Base-by-base conservation (phyloP, 108 stramenopile species). In the Cyclotella kingstonii region DNA sequence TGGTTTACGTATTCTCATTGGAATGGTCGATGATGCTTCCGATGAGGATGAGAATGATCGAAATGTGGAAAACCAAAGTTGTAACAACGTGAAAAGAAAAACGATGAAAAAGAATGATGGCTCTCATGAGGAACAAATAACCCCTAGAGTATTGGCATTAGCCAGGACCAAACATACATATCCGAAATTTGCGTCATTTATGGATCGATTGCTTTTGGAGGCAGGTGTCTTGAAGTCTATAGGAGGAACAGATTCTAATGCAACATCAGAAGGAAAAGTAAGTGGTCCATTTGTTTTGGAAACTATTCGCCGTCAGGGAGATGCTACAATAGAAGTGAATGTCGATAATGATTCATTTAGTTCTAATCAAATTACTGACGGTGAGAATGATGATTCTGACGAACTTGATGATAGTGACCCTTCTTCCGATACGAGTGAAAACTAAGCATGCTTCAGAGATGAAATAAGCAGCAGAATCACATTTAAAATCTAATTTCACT, bases 121-220 rank as follows among this genome's bases (percentile, higher is more conserved):
- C n/a, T 46, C 55, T 44, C 10, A 21, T 23, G 22, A 63, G 54
- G 54, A 22, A 23, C 43, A 56, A 6, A 48, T 66, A 2, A 68
- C 61, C 17, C 59, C 77, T 52, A 58, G 81, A 56, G 68, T 39
- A 22, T 50, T 75, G 63, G 58, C 77, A 25, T 47, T 77, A 33
- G 68, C 44, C 29, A 31, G 55, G 11, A 44, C 50, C 19, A 82
- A 58, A 56, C 40, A 63, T 33, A 36, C 67, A 2, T 49, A 85
- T 63, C 85, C 84, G 8, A 76, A 79, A 28, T 86, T 91, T 63
- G 58, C 68, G 22, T 31, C 48, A 1, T 91, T 91, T 76, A 35
- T 83, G 1, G 87, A 91, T 72, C 78, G 77, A 49, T 56, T 91
- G 53, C 22, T 86, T 42, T 52, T 85, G 9, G 45, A 79, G 34